Evolutionary conservation across 179 eudicot genomes (phyloP), one percentile per base, ranked within the genome.

Genomic region (Beta macrorhiza): DNA sequence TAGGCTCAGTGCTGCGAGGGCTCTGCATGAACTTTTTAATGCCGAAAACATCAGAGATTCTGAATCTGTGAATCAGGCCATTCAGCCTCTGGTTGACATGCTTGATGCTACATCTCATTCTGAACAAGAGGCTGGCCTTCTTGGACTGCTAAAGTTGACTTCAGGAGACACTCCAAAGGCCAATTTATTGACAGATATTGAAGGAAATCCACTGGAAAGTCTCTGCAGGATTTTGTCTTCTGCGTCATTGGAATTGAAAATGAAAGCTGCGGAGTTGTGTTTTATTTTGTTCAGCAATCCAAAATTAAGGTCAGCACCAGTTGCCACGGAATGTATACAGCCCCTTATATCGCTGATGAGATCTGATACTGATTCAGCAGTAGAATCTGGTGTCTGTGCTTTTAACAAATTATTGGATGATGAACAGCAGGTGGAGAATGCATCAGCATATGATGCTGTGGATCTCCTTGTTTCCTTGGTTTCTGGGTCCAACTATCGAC

Each of bases 1-100:
- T 58, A 91, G 98, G 85, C 91, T 89, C 84, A 97, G 98, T 91
- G 97, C 99, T 65, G 95, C 98, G 20, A 89, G 90, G 85, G 99
- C 99, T 69, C 88, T 95, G 90, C 95, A 93, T 84, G 90, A 90
- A 82, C 90, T 97, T 74, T 97, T 97, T 82, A 89, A 95, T 15
- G 99, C 98, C 10, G 98, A 97, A 71, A 97, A 93, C 72, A 88
- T 97, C 56, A 92, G 97, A 84, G 93, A 93, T 86, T 95, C 97
- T 19, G 98, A 95, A 87, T 86, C 90, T 19, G 87, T 98, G 37
- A 88, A 93, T 82, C 97, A 97, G 76, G 98, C 97, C 72, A 94
- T 97, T 77, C 98, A 97, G 79, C 99, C 99, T 1, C 85, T 97
- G 85, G 98, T 97, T 81, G 99, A 97, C 97, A 14, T 98, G 98